These are phyloP conservation scores for Chlorencoelia australis DNA, from an alignment of 2,329 filamentous ascomycete species.

Conservation along the genomic window DNA sequence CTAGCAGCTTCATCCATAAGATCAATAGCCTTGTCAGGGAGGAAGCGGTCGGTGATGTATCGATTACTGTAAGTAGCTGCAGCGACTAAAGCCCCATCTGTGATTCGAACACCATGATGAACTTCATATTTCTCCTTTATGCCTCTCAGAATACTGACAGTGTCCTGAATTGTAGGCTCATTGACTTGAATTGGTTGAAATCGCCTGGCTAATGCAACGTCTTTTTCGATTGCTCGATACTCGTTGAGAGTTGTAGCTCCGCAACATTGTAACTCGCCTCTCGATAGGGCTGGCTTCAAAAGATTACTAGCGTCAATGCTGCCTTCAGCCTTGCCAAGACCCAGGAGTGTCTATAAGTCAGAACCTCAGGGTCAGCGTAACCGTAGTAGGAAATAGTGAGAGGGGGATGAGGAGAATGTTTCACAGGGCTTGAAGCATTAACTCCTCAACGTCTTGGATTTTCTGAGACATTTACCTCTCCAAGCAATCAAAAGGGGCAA, in stretches of 20 bases:
- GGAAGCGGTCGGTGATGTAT: constrained; percentile 91
- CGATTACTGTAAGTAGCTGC: constrained; percentile 88
- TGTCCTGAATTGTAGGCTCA: constrained; percentile 84
- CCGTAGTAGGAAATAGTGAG: too few relatives aligned
- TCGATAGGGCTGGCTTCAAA: constrained; percentile 83
- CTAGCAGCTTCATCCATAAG: constrained; percentile 93
- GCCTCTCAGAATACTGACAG: constrained; percentile 86
- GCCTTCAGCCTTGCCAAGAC: constrained; percentile 88
- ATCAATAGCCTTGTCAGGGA: constrained; percentile 96
- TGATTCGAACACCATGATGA: constrained; percentile 92
- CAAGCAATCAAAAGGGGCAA: too few relatives aligned
- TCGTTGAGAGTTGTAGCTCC: constrained; percentile 90
- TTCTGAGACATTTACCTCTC: too few relatives aligned
- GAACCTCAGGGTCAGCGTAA: too few relatives aligned
- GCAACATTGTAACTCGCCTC: constrained; percentile 78
- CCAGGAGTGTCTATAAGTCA: constrained; percentile 77
- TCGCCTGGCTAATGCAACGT: constrained; percentile 80
- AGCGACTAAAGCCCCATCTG: constrained; percentile 82
- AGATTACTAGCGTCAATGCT: constrained; percentile 95
- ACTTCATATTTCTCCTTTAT: constrained; percentile 98
- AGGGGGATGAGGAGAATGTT: too few relatives aligned
- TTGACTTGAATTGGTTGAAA: constrained; percentile 94
- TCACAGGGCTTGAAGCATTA: too few relatives aligned
- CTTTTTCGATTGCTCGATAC: constrained; percentile 90
- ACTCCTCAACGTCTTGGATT: too few relatives aligned